These are phyloP conservation scores for Linnemannia elongata DNA, from an alignment of 192 early-diverging fungal genomes.

Conservation along the genomic window DNA sequence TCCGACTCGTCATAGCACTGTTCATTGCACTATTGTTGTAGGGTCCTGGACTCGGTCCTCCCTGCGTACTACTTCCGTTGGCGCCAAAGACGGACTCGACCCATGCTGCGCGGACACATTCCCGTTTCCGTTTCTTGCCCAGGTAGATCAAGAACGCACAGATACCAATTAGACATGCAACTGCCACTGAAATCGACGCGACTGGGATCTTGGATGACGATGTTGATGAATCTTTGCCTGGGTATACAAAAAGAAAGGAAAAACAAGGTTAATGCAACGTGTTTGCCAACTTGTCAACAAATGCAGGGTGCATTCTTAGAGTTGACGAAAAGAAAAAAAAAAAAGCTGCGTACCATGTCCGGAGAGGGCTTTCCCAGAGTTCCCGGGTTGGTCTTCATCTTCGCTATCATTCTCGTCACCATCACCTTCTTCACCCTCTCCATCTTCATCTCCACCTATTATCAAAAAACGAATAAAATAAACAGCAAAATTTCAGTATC, in stretches of 20 bases:
- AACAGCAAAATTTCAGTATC: not conserved
- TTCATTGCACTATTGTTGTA: not conserved
- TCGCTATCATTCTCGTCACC: not conserved
- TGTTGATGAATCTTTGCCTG: not conserved
- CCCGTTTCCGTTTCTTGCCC: conserved; percentile 22
- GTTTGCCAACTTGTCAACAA: not conserved
- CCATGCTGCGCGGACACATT: conserved; percentile 27
- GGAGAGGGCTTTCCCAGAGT: conserved; percentile 1
- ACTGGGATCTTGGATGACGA: conserved; percentile 26
- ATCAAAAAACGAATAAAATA: not conserved
- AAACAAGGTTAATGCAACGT: not conserved
- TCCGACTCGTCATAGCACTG: not conserved
- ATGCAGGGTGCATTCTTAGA: not conserved
- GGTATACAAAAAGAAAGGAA: not conserved
- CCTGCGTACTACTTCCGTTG: not conserved
- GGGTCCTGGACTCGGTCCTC: not conserved
- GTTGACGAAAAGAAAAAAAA: no score
- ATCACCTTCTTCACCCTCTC: not conserved
- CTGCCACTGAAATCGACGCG: conserved; percentile 27
- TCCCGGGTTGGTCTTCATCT: not conserved
- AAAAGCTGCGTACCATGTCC: not conserved
- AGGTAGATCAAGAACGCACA: conserved; percentile 21
- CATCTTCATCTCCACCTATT: not conserved
- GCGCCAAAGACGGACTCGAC: conserved; percentile 43
- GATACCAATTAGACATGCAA: conserved; percentile 16